These are phyloP conservation scores for Aureobasidium sp. DNA, from an alignment of 2,329 filamentous ascomycete genomes.

Conservation along the genomic window DNA sequence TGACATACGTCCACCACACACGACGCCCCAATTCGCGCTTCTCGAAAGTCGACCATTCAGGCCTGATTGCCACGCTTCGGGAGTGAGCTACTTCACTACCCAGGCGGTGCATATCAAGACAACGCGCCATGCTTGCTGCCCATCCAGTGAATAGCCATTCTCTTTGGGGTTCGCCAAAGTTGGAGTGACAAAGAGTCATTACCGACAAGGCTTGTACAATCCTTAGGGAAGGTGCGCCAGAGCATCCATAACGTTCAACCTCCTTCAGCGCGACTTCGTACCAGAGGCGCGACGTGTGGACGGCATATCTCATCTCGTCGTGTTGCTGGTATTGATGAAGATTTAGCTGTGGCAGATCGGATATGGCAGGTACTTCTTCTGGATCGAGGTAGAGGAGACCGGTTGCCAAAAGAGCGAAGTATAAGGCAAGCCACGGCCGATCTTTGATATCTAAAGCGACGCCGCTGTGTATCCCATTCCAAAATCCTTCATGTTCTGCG, in stretches of 20 bases:
- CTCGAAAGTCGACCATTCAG: constrained; percentile 6
- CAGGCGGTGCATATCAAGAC: constrained; percentile 10
- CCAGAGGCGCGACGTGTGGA: constrained; percentile 9
- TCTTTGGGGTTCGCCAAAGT: constrained; percentile 10
- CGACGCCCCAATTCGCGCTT: constrained; percentile 9
- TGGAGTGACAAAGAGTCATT: constrained; percentile 8
- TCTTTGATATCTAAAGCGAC: not conserved
- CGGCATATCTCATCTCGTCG: constrained; percentile 2
- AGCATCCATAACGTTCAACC: constrained; percentile 3
- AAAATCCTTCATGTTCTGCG: constrained; percentile 6
- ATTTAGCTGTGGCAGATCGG: constrained; percentile 6
- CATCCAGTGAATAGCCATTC: constrained; percentile 9
- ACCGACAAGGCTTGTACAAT: constrained; percentile 9
- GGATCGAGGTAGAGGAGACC: constrained; percentile 9
- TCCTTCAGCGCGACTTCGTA: constrained; percentile 10
- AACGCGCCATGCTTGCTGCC: constrained; percentile 4
- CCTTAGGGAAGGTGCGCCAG: not conserved
- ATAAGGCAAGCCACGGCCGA: constrained; percentile 9
- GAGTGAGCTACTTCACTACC: not conserved
- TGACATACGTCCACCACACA: constrained; percentile 11
- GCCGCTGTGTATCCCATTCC: constrained; percentile 4
- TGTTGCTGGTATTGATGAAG: not conserved
- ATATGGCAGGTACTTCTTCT: constrained; percentile 1
- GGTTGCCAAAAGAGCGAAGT: constrained; percentile 1
- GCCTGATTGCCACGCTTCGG: not conserved